A percentile compares a stretch with the other conserved stretches of the same genome.
These are phyloP conservation scores for Mortierella claussenii DNA, from an alignment of 192 early-diverging fungal species.

Conservation along the genomic window DNA sequence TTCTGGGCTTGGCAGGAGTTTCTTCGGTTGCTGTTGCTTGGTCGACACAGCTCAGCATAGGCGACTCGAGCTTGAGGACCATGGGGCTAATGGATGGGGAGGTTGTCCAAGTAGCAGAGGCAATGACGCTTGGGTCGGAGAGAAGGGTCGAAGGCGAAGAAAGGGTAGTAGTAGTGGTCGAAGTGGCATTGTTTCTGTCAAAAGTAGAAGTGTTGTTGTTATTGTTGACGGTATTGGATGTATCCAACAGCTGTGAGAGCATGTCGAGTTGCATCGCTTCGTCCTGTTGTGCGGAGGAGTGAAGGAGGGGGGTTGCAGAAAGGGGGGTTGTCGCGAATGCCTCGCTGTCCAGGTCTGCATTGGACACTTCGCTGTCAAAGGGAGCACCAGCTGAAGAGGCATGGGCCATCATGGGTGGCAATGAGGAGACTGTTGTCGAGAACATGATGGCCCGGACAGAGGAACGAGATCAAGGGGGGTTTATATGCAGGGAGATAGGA, in stretches of 20 bases:
- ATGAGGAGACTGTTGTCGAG: constrained; percentile 43
- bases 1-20: no score
- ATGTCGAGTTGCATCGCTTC: constrained; percentile 22
- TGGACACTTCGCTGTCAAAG: constrained; percentile 55
- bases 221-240: neutral
- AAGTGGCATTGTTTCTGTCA: constrained; percentile 1
- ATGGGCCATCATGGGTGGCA: constrained; percentile 56
- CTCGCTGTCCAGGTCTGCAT: constrained; percentile 56
- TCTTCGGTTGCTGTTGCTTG: constrained; percentile 1
- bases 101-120: constrained; percentile 14
- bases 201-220: neutral
- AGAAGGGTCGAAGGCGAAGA: constrained; percentile 8
- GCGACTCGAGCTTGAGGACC: constrained; percentile 50
- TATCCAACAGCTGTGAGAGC: constrained; percentile 29
- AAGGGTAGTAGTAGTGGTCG: neutral
- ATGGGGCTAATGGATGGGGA: constrained; percentile 47
- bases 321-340: constrained; percentile 53
- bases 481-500: constrained; percentile 30
- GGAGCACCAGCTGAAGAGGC: constrained; percentile 57
- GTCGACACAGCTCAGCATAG: constrained; percentile 7
- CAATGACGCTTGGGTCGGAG: constrained; percentile 48
- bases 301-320: constrained; percentile 40
- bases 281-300: neutral
- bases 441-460: constrained; percentile 58
- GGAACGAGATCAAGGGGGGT: constrained; percentile 23